Evolutionary conservation across 345 rosid genomes (phyloP).

Genomic region (Dipteronia sinensis): DNA sequence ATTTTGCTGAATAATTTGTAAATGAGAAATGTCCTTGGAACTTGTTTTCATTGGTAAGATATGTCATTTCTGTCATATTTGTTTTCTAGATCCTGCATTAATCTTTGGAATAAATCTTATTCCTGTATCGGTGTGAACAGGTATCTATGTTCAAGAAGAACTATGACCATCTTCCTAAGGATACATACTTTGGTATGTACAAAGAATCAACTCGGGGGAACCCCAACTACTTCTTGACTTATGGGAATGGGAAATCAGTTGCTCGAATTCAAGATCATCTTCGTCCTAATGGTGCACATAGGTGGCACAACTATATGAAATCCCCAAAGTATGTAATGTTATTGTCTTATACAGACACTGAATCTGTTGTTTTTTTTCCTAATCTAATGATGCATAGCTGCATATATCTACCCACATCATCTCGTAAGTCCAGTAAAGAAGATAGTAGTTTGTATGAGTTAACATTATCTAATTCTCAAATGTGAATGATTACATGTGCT

Average conservation of each 20-base stretch:
- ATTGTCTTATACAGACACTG: neutral
- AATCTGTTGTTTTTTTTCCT: neutral
- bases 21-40: neutral
- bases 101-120: conserved; percentile 4
- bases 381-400: conserved; percentile 6
- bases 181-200: conserved; percentile 90
- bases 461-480: neutral
- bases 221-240: conserved; percentile 94
- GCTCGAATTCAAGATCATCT: conserved; percentile 91
- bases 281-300: conserved; percentile 98
- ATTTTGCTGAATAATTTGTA: neutral
- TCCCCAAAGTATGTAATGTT: conserved; percentile 61
- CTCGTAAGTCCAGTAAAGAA: neutral
- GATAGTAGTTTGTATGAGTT: neutral
- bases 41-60: neutral
- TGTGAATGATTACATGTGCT: neutral
- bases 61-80: neutral
- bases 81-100: neutral
- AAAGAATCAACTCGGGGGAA: conserved; percentile 89
- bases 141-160: conserved; percentile 95
- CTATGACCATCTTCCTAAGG: conserved; percentile 94
- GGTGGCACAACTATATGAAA: conserved; percentile 98
- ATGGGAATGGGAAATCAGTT: conserved; percentile 90
- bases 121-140: conserved; percentile 43
- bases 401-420: neutral